These are phyloP conservation scores for Extremus antarcticus DNA, from an alignment of 495 filamentous ascomycete genomes.

Conservation along the genomic window DNA sequence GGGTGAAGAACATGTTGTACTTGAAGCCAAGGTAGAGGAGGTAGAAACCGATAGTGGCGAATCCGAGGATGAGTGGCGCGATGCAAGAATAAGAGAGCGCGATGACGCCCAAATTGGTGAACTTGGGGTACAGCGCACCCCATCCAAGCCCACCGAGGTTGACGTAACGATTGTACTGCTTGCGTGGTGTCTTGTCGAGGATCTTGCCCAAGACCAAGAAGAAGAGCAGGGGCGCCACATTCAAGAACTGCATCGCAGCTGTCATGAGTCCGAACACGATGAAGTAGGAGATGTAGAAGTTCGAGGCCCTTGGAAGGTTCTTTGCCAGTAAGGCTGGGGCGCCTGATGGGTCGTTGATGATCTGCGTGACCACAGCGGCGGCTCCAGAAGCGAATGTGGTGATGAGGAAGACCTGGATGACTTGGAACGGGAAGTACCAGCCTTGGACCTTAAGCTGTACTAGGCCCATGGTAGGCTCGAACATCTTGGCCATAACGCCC, in stretches of 20 bases:
- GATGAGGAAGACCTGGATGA: slow-evolving; percentile 90
- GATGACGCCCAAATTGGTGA: slow-evolving; percentile 75
- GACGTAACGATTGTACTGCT: slow-evolving; percentile 58
- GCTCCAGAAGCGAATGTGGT: slow-evolving; percentile 66
- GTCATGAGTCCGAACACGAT: slow-evolving; percentile 81
- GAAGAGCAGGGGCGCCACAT: slow-evolving; percentile 64
- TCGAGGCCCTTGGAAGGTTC: slow-evolving; percentile 72
- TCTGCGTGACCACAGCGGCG: slow-evolving; percentile 53
- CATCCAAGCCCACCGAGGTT: slow-evolving; percentile 56
- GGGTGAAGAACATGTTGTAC: slow-evolving; percentile 90
- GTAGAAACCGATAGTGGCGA: slow-evolving; percentile 68
- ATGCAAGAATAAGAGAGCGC: slow-evolving; percentile 83
- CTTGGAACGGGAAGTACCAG: slow-evolving; percentile 90
- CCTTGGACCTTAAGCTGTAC: slow-evolving; percentile 83
- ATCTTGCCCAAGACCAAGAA: slow-evolving; percentile 64
- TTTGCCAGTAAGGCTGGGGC: slow-evolving; percentile 56
- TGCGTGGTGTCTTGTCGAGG: slow-evolving; percentile 59
- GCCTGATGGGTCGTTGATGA: slow-evolving; percentile 49
- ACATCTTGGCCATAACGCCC: slow-evolving; percentile 61
- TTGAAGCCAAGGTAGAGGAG: slow-evolving; percentile 87
- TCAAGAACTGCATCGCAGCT: slow-evolving; percentile 61
- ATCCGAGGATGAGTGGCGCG: slow-evolving; percentile 81
- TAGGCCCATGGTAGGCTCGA: slow-evolving; percentile 60
- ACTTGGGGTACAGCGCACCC: slow-evolving; percentile 57
- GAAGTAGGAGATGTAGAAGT: slow-evolving; percentile 93